Base-by-base conservation (phyloP, 805 yeast genomes). In the Teunomyces stri region DNA sequence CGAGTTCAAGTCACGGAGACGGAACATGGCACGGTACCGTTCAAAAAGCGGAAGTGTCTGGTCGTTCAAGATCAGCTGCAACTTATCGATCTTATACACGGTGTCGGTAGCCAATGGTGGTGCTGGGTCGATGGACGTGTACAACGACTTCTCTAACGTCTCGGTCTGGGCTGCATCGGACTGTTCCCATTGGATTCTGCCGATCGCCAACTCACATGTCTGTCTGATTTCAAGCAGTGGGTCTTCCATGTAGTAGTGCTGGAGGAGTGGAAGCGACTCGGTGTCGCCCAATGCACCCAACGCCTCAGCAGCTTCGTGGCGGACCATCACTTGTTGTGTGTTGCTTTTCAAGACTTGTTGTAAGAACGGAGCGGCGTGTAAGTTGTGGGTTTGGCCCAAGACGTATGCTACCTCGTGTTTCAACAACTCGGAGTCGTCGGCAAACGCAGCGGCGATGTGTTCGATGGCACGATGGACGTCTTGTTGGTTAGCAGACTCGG, bases 291-390 rank as follows among this genome's bases (percentile, higher is more conserved):
- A 75, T 38, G 99, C 99, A 51, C 99, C 99, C 46, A 94, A 76
- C 37, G 98, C 99, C 70, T 94, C 99, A 6, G 99, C 99, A 13
- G 99, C 99, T 69, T 94, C 99, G 67, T 94, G 99, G 68, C 99
- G 86, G 31, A 94, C 99, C 98, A 94, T 94, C 51, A 87, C 76
- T 63, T 87, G 94, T 72, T 92, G 98, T 12, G 73, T 55, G 20
- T 64, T 60, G 64, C 85, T 83, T 42, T 70, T 68, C 58, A 94
- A 76, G 18, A 89, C 96, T 6, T 76, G 76, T 65, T 89, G 79
- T 51, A 94, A 77, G 42, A 82, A 76, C 42, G 88, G 85, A 50
- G 92, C 87, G 49, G 96, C 89, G 47, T 80, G 68, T 56, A 83
- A 62, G 70, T 91, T 91, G 64, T 87, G 84, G 41, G 97, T 91